Base-by-base conservation (phyloP, 139 green algal species). In the Chlamydomonas sphaeroides region DNA sequence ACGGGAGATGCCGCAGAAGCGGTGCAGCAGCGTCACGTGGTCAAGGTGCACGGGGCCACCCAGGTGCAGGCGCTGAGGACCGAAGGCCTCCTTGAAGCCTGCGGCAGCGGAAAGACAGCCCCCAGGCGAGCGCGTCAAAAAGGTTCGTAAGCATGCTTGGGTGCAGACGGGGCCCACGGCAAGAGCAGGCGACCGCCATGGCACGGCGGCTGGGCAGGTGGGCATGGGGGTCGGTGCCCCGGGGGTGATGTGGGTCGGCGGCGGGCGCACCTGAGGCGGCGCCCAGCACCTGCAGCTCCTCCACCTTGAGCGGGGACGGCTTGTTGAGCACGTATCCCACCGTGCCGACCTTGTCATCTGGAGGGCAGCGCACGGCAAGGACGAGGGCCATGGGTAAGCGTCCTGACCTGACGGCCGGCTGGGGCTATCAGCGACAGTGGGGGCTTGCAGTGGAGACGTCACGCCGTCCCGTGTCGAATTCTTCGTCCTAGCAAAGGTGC, bases 241-340 rank as follows among this genome's bases (percentile, higher is more conserved):
- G n/a, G n/a, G n/a, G n/a, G n/a, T n/a, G n/a, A n/a, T n/a, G n/a
- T n/a, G n/a, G n/a, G n/a, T n/a, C n/a, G n/a, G n/a, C n/a, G n/a
- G n/a, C n/a, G n/a, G n/a, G n/a, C 80, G 68, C 45, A 90, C 86
- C 86, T 66, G 51, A 7, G 1, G 76, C 82, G 1, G 75, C 75
- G 7, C 56, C 69, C 28, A 83, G 70, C 6, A 89, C 56, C 18
- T 78, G 83, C 48, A 92, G 67, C 45, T 92, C 88, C 20, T 57
- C 53, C 28, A 92, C 67, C 10, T 11, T 35, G 51, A 92, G 67
- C 0, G 84, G 83, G 1, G 85, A 90, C 11, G 88, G 57, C 74
- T 90, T 90, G 85, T 92, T 92, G 0, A 92, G 65, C 48, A 92
- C 69, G 65, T 88, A 89, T 25, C 88, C 88, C 4, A 90, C 57